Evolutionary conservation across 495 filamentous ascomycete genomes (phyloP), one percentile per base, ranked within the genome.

Genomic region (Polyplosphaeria fusca): DNA sequence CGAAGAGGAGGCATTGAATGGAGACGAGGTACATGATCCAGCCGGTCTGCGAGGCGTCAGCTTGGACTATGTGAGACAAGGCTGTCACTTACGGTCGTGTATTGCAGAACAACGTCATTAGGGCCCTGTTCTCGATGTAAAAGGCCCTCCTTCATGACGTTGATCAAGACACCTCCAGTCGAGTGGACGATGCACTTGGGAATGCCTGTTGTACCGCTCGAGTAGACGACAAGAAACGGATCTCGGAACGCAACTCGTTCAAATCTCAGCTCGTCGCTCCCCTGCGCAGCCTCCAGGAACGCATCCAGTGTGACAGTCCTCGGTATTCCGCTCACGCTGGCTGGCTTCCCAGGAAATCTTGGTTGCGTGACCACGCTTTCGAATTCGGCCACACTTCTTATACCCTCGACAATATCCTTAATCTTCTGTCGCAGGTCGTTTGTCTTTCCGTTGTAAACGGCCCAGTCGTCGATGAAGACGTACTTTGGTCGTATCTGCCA

Each of bases 1-100:
- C 86, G 22, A 70, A 64, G 0, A 85, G 63, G 13, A 89, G 71
- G 2, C 71, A 69, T 26, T 71, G 69, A 16, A 86, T 70, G 44
- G 74, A 75, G 18, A 77, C 67, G 26, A 88, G 69, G 68, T 91
- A 91, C 87, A 92, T 92, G 64, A 92, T 91, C 88, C 88, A 92
- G 4, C 88, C 87, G 0, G 85, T 88, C 39, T 73, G 51, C 47
- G 47, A 11, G 16, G 1, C 1, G 9, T 54, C 19, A 39, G 30
- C 13, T 20, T 5, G 3, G 9, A 26, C 23, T 2, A 40, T 30
- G 11, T 18, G 12, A 37, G 11, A 4, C 9, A 16, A 3, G 13
- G 23, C 2, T 12, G 22, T 14, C 77, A 83, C 71, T 87, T 79
- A 64, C 77, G 5, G 74, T 76, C 1, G 74, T 76, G 54, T 74